phyloP scores from a whole-genome alignment of 2,329 filamentous ascomycete species.

The Graphilbum sp. region DNA sequence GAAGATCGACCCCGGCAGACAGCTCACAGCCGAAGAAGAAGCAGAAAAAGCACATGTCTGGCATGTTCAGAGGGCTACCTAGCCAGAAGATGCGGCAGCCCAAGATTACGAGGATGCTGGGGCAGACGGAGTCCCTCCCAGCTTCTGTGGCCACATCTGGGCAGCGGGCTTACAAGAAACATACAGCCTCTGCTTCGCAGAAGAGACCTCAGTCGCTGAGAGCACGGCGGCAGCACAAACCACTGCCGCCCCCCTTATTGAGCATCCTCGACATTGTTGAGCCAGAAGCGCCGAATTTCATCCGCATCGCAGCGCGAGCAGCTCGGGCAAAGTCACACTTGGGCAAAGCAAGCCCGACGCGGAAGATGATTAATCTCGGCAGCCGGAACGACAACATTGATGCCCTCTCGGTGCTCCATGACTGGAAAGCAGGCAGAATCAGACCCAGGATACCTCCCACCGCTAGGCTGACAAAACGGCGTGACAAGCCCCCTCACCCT shows the following conservation, averaged over 20 bases:
- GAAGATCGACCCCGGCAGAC: slow-evolving; percentile 13
- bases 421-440: slow-evolving; percentile 40
- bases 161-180: slow-evolving; percentile 17
- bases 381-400: slow-evolving; percentile 45
- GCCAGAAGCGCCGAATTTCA: slow-evolving; percentile 34
- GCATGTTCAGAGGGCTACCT: slow-evolving; percentile 14
- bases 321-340: slow-evolving; percentile 28
- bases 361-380: slow-evolving; percentile 43
- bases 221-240: too few species aligned
- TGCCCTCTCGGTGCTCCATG: slow-evolving; percentile 31
- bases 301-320: slow-evolving; percentile 44
- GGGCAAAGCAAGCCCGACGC: slow-evolving; percentile 37
- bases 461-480: not conserved
- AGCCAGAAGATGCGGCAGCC: slow-evolving; percentile 14
- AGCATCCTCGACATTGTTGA: slow-evolving; percentile 46
- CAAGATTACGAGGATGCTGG: slow-evolving; percentile 15
- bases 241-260: slow-evolving; percentile 25
- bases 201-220: too few species aligned
- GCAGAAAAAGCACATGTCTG: slow-evolving; percentile 14
- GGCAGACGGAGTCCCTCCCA: slow-evolving; percentile 30
- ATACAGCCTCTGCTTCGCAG: not conserved
- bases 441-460: slow-evolving; percentile 15
- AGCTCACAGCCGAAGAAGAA: slow-evolving; percentile 15
- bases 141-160: slow-evolving; percentile 35
- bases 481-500: not conserved